A percentile compares a stretch with the other conserved stretches of the same genome.
phyloP scores from a whole-genome alignment of 2,329 filamentous ascomycete genomes.

The Diaporthe citrichinensis region DNA sequence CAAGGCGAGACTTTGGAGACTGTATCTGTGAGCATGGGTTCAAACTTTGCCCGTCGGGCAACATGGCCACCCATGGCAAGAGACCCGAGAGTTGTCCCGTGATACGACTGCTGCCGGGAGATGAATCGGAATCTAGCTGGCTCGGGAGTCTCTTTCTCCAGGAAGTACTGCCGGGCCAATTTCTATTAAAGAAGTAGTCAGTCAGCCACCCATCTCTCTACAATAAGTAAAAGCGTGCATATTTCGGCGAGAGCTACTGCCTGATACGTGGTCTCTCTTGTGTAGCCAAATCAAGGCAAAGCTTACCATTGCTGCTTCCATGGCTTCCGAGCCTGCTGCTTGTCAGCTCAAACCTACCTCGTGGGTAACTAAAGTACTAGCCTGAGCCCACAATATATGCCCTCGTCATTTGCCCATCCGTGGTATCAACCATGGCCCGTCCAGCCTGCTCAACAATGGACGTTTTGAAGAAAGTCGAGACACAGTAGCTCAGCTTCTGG shows the following conservation, averaged over 20 bases:
- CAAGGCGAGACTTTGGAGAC: slow-evolving; percentile 76
- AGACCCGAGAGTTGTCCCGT: slow-evolving; percentile 79
- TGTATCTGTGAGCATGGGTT: slow-evolving; percentile 70
- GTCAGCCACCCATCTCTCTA: background rate
- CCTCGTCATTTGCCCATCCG: slow-evolving; percentile 54
- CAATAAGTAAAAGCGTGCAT: background rate
- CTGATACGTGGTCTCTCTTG: background rate
- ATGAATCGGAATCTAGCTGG: slow-evolving; percentile 75
- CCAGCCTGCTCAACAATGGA: slow-evolving; percentile 57
- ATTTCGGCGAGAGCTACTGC: background rate
- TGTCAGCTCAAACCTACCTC: slow-evolving; percentile 57
- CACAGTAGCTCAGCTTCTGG: slow-evolving; percentile 57
- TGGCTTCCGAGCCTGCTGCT: slow-evolving; percentile 70
- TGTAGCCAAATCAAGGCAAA: background rate
- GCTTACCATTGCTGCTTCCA: slow-evolving; percentile 69
- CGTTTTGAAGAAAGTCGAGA: slow-evolving; percentile 59
- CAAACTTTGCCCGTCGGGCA: slow-evolving; percentile 72
- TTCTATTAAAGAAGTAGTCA: slow-evolving; percentile 55
- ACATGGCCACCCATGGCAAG: slow-evolving; percentile 75
- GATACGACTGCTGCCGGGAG: slow-evolving; percentile 76
- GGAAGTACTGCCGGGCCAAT: slow-evolving; percentile 73
- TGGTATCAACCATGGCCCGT: slow-evolving; percentile 53
- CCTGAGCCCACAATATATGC: slow-evolving; percentile 57
- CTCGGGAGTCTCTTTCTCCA: slow-evolving; percentile 69
- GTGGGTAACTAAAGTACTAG: slow-evolving; percentile 54